These are phyloP conservation scores for Spathaspora girioi DNA, from an alignment of 805 yeast genomes.

Conservation along the genomic window DNA sequence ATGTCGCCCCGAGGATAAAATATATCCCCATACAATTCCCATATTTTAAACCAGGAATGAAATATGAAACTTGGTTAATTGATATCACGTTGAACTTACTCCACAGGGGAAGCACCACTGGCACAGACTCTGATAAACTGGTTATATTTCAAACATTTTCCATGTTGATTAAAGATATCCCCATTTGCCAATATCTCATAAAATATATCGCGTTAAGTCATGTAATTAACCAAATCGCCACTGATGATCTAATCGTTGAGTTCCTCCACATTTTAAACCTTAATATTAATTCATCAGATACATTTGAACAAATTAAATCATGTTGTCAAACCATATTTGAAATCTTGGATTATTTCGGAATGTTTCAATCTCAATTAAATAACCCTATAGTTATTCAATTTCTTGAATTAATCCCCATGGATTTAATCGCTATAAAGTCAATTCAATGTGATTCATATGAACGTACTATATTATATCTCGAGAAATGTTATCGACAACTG, in stretches of 20 bases:
- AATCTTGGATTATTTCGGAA: slow-evolving; percentile 73
- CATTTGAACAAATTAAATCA: slow-evolving; percentile 53
- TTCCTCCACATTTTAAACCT: slow-evolving; percentile 54
- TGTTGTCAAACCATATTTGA: slow-evolving; percentile 75
- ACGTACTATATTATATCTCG: slow-evolving; percentile 80
- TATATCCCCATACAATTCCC: slow-evolving; percentile 58
- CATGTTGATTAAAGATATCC: slow-evolving; percentile 61
- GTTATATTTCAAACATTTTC: slow-evolving; percentile 61
- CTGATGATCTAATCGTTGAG: slow-evolving; percentile 44
- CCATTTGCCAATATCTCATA: slow-evolving; percentile 64
- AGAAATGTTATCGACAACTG: slow-evolving; percentile 57
- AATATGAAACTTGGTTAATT: slow-evolving; percentile 69
- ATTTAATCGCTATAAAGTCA: slow-evolving; percentile 71
- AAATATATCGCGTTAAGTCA: slow-evolving; percentile 74
- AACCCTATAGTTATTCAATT: slow-evolving; percentile 38
- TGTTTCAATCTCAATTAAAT: slow-evolving; percentile 12
- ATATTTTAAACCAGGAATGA: slow-evolving; percentile 51
- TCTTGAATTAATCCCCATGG: slow-evolving; percentile 57
- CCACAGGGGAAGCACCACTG: slow-evolving; percentile 27
- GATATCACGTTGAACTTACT: slow-evolving; percentile 66
- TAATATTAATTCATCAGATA: slow-evolving; percentile 47
- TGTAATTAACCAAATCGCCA: slow-evolving; percentile 43
- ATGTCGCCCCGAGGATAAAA: slow-evolving; percentile 54
- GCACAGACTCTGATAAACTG: slow-evolving; percentile 10
- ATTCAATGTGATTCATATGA: slow-evolving; percentile 84